Base-by-base conservation (phyloP, 2,329 filamentous ascomycete species). In the Colletotrichum tabaci region DNA sequence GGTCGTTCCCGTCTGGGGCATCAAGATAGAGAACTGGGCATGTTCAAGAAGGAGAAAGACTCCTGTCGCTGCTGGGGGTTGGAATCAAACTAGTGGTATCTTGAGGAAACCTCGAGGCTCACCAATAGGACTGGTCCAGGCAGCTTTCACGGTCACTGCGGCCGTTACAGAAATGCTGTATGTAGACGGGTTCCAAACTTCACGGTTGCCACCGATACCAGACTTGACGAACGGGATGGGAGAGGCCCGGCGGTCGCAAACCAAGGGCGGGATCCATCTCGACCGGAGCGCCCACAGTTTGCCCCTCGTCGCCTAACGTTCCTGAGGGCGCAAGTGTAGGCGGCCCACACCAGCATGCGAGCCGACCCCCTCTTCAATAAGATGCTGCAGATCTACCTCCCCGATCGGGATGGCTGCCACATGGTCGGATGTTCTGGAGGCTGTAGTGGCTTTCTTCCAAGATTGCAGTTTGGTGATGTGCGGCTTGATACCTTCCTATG, bases 301-400 rank as follows among this genome's bases (percentile, higher is more conserved):
- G 42, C 42, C 42, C 42, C 40, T 60, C 57, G 15, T 49, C 23
- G 42, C 42, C 16, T 30, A 42, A 18, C 3, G 57, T 61, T 16
- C 57, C 57, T 61, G 42, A 46, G 21, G 40, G 42, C 35, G 42
- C 42, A 18, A 42, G 47, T 49, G 57, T 61, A 42, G 35, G 57
- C 42, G 35, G 40, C 42, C 57, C 42, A 61, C 42, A 35, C 18
- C 6, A 23, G 21, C 35, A 16, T 23, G 42, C 16, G 42, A 44
- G 42, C 6, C 18, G 18, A 38, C 8, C 42, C 57, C 42, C 42
- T 61, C 26, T 38, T 47, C 57, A n/a, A 61, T 42, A 15, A 47
- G 16, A 61, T 35, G 42, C 35, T 47, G 26, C 57, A 61, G 57
- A 61, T 61, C 57, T 61, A 61, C 57, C 57, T 61, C 42, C 57